A percentile compares a stretch with the other conserved stretches of the same genome.
These are phyloP conservation scores for Whalleya microplaca DNA, from an alignment of 2,329 filamentous ascomycete genomes.

Conservation along the genomic window DNA sequence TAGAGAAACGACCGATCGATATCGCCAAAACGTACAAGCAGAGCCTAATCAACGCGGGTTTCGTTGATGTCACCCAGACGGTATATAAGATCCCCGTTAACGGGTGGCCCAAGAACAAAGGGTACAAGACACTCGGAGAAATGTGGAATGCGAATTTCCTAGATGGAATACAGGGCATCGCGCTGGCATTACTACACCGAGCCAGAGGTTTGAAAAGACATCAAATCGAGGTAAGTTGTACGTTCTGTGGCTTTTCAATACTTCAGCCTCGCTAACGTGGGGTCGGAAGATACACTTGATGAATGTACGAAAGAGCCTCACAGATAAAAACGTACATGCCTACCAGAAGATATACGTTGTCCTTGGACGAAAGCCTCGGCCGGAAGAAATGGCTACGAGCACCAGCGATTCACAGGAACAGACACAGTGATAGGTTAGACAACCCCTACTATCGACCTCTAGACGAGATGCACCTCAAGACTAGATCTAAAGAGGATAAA, in stretches of 20 bases:
- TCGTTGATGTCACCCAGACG: conserved; percentile 57
- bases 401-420: background rate
- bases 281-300: conserved; percentile 49
- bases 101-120: conserved; percentile 53
- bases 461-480: background rate
- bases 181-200: conserved; percentile 46
- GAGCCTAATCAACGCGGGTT: conserved; percentile 53
- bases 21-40: conserved; percentile 40
- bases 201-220: conserved; percentile 45
- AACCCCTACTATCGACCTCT: background rate
- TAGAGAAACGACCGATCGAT: conserved; percentile 43
- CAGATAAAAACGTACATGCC: conserved; percentile 50
- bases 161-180: conserved; percentile 50
- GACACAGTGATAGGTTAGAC: too few species aligned
- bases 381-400: conserved; percentile 32
- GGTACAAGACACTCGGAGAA: conserved; percentile 47
- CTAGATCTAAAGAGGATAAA: background rate
- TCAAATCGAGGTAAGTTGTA: conserved; percentile 51
- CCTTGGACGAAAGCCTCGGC: conserved; percentile 53
- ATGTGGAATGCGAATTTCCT: conserved; percentile 50
- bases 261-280: conserved; percentile 2
- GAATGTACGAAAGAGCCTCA: conserved; percentile 51
- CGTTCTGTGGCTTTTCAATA: background rate
- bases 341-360: conserved; percentile 56
- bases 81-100: conserved; percentile 59